Evolutionary conservation across 345 rosid genomes (phyloP).

Genomic region (Citrus unshiu): DNA sequence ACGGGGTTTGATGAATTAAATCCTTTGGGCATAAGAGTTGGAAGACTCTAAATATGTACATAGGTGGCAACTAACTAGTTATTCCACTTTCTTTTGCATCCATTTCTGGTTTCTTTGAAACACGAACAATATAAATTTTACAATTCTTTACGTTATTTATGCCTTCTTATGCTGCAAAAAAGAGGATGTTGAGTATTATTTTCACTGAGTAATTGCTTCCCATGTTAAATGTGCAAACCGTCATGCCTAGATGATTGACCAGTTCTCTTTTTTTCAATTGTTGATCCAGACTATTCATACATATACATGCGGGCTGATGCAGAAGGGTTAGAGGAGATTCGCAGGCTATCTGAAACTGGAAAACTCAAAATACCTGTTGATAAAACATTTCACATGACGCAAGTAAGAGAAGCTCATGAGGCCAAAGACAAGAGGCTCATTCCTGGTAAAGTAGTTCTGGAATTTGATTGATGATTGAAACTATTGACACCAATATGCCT

Average conservation of each 20-base stretch:
- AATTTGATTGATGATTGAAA: conserved; percentile 42
- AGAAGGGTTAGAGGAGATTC: conserved; percentile 79
- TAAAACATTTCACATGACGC: conserved; percentile 66
- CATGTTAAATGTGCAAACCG: neutral
- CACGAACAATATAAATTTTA: neutral
- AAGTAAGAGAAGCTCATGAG: conserved; percentile 81
- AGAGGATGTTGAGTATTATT: neutral
- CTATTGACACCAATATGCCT: neutral
- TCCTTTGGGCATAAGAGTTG: neutral
- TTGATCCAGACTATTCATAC: conserved; percentile 73
- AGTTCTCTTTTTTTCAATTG: neutral
- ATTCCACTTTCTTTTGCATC: neutral
- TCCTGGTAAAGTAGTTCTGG: conserved; percentile 85
- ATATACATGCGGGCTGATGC: conserved; percentile 89
- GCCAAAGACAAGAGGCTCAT: conserved; percentile 70
- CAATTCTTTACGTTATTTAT: neutral
- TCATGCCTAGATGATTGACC: neutral
- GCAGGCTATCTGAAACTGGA: conserved; percentile 63
- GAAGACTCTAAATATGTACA: neutral
- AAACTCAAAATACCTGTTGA: conserved; percentile 80
- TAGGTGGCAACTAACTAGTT: neutral
- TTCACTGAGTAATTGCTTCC: neutral
- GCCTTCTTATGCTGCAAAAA: neutral
- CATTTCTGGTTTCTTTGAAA: neutral
- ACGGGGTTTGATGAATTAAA: neutral